phyloP scores from a whole-genome alignment of 2,329 filamentous ascomycete genomes.

The Dothistroma pini region DNA sequence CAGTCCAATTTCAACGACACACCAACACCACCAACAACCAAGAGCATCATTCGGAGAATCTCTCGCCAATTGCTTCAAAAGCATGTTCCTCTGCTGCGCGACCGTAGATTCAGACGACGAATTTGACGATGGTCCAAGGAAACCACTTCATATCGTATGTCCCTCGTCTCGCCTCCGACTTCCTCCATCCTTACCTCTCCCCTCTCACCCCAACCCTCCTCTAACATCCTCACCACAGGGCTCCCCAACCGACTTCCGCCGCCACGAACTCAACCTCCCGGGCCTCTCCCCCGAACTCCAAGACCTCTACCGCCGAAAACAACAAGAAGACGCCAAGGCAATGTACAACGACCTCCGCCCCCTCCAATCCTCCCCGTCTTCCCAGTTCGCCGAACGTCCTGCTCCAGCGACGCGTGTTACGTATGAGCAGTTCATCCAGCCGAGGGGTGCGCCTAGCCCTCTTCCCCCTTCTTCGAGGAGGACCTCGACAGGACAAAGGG shows the following conservation, averaged over 20 bases:
- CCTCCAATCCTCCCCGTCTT: slow-evolving; percentile 30
- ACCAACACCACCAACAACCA: slow-evolving; percentile 8
- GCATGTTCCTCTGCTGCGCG: slow-evolving; percentile 25
- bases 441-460: slow-evolving; percentile 24
- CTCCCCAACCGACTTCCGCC: slow-evolving; percentile 33
- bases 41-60: slow-evolving; percentile 16
- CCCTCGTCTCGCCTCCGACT: not conserved
- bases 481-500: not conserved
- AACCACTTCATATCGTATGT: slow-evolving; percentile 26
- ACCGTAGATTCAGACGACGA: slow-evolving; percentile 16
- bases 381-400: slow-evolving; percentile 28
- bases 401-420: slow-evolving; percentile 11
- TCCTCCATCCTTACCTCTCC: not conserved
- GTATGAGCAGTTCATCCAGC: slow-evolving; percentile 30
- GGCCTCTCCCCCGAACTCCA: slow-evolving; percentile 32
- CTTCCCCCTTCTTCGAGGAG: not conserved
- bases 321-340: slow-evolving; percentile 27
- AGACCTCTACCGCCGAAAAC: slow-evolving; percentile 31
- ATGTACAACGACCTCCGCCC: slow-evolving; percentile 31
- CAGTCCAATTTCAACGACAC: not conserved
- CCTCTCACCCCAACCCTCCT: not conserved
- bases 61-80: slow-evolving; percentile 20
- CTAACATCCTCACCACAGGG: slow-evolving; percentile 21
- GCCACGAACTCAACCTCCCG: slow-evolving; percentile 32
- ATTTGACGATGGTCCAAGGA: slow-evolving; percentile 21